phyloP scores from a whole-genome alignment of 495 filamentous ascomycete genomes.

The Aspergillus saccharolyticus region DNA sequence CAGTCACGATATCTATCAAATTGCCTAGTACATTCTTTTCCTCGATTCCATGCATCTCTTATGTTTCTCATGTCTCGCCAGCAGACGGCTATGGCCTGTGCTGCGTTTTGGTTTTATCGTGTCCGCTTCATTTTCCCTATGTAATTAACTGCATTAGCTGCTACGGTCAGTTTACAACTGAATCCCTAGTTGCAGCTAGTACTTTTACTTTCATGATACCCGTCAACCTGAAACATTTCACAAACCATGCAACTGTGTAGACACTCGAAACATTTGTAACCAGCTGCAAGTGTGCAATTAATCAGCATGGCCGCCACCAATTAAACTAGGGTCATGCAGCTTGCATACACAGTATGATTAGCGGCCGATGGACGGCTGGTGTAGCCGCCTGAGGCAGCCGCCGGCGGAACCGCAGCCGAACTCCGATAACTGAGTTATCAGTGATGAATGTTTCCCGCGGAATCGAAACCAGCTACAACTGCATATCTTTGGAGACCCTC shows the following conservation, averaged over 20 bases:
- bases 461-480: conserved; percentile 25
- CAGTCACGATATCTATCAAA: conserved; percentile 9
- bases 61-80: not conserved
- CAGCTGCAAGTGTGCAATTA: not conserved
- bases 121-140: not conserved
- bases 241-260: not conserved
- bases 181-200: conserved; percentile 7
- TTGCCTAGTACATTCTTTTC: conserved; percentile 4
- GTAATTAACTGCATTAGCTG: conserved; percentile 7
- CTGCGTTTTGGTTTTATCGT: not conserved
- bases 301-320: not conserved
- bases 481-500: conserved; percentile 11
- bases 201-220: conserved; percentile 14
- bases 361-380: too few relatives aligned
- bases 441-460: conserved; percentile 24
- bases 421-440: conserved; percentile 10
- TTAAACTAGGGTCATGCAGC: not conserved
- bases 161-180: conserved; percentile 14
- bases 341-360: not conserved
- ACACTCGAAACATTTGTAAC: not conserved
- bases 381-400: conserved; percentile 8
- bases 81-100: conserved; percentile 2
- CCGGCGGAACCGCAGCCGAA: conserved; percentile 10
- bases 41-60: not conserved
- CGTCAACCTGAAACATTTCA: not conserved